A percentile compares a stretch with the other conserved stretches of the same genome.
Conservation (phyloP, 2,329 filamentous ascomycete genomes). For the Dendryphion nanum region DNA sequence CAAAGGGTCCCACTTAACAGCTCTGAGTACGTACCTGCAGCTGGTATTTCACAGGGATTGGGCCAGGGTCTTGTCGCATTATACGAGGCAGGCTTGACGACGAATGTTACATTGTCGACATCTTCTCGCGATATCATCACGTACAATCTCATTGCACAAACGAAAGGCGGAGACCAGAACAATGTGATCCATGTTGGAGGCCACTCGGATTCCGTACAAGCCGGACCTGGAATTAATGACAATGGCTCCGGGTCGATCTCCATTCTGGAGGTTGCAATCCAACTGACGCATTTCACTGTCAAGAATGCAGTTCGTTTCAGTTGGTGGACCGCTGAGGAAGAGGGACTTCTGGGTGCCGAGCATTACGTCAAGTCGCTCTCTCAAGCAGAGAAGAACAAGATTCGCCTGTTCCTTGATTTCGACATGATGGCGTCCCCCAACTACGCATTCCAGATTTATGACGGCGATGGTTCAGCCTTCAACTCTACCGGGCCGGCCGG, state of each 20-base stretch:
- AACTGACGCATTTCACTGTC: conserved; percentile 68
- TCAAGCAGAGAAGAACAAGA: conserved; percentile 54
- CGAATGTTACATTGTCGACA: conserved; percentile 26
- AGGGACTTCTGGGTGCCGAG: conserved; percentile 60
- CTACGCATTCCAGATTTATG: conserved; percentile 56
- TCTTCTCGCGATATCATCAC: conserved; percentile 22
- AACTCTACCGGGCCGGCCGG: conserved; percentile 58
- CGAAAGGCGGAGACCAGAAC: conserved; percentile 56
- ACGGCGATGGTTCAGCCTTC: conserved; percentile 57
- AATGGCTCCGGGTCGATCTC: conserved; percentile 68
- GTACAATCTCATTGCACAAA: conserved; percentile 60
- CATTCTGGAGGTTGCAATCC: conserved; percentile 58
- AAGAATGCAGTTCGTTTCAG: conserved; percentile 66
- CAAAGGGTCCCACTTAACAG: conserved; percentile 61
- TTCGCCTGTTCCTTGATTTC: conserved; percentile 68
- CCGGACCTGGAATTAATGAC: conserved; percentile 73
- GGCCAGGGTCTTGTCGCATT: conserved; percentile 57
- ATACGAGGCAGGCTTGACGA: conserved; percentile 43
- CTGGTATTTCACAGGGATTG: conserved; percentile 62
- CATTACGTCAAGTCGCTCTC: conserved; percentile 55
- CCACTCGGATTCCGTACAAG: conserved; percentile 61
- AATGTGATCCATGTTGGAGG: conserved; percentile 59
- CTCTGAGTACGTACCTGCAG: conserved; percentile 63
- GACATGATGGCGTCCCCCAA: conserved; percentile 70
- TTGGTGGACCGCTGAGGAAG: conserved; percentile 65